Base-by-base conservation (phyloP, 2,329 filamentous ascomycete genomes). In the Fusarium nurragi region DNA sequence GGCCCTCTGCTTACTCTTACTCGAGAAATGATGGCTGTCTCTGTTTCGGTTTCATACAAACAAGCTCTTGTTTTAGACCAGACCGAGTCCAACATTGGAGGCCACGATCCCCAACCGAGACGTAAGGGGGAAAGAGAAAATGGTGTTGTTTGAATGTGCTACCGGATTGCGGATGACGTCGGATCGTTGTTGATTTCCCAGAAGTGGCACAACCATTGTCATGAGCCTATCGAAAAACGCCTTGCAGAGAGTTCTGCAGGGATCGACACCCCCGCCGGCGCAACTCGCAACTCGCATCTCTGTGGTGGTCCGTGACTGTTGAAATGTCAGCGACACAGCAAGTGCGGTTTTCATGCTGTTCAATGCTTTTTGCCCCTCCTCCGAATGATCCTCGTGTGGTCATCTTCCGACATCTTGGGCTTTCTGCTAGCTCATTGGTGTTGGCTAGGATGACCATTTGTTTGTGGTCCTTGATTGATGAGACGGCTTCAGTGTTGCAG, bases 161-260 rank as follows among this genome's bases (percentile, higher is more conserved):
- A 37, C 43, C 38, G 26, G 44, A 21, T 38, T 32, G 32, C 48
- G 52, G 26, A 65, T 68, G 68, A 59, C 67, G 69, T 67, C 52
- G 55, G 49, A 51, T 41, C 28, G 38, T 53, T 57, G 54, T 43
- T 63, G 46, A 41, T 62, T 43, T 53, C 57, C 37, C 56, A 52
- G 51, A 46, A 46, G 66, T 63, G 60, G 54, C 50, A 67, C 68
- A 68, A 54, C 58, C 65, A 44, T 54, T 53, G 53, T 59, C 69
- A 67, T 73, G 60, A 74, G 71, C 74, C 74, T 72, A 74, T 74
- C 49, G 68, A 71, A 60, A 34, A 73, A 73, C 56, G 74, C 74
- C 74, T 74, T 68, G 69, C 65, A 52, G 57, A 64, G 52, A 66
- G 49, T 55, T 16, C 44, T 55, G 54, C 66, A 72, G 64, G 70